Evolutionary conservation across 2,329 filamentous ascomycete species (phyloP).

Genomic region (Xylariaceae sp.): DNA sequence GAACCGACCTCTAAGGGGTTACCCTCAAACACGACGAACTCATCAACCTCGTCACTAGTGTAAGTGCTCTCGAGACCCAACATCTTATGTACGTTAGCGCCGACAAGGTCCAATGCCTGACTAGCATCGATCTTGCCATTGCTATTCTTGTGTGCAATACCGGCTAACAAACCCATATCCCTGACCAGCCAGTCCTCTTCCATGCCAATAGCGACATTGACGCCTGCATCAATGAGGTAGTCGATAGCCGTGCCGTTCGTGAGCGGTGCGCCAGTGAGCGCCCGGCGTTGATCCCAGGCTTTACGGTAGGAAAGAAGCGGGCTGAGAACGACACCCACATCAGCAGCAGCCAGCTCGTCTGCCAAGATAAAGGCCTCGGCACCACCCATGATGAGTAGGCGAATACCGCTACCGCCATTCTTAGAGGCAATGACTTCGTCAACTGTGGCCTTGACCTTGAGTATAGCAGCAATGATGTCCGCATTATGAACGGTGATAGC

Average conservation of each 20-base stretch:
- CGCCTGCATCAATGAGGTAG: slow-evolving; percentile 52
- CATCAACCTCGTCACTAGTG: slow-evolving; percentile 24
- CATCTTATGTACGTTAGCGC: slow-evolving; percentile 52
- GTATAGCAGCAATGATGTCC: slow-evolving; percentile 54
- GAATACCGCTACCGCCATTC: slow-evolving; percentile 32
- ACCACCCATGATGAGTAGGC: slow-evolving; percentile 55
- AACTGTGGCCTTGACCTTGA: slow-evolving; percentile 54
- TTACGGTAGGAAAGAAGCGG: slow-evolving; percentile 52
- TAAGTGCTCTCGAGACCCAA: slow-evolving; percentile 42
- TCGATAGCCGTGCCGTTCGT: slow-evolving; percentile 61
- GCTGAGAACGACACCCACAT: slow-evolving; percentile 55
- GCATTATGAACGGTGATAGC: slow-evolving; percentile 57
- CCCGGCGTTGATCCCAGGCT: slow-evolving; percentile 57
- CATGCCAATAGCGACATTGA: slow-evolving; percentile 52
- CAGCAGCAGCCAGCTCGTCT: slow-evolving; percentile 49
- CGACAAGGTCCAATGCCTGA: slow-evolving; percentile 53
- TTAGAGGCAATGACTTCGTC: slow-evolving; percentile 38
- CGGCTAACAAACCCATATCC: slow-evolving; percentile 55
- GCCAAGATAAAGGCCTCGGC: slow-evolving; percentile 60
- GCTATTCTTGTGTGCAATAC: slow-evolving; percentile 54
- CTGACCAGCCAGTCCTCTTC: slow-evolving; percentile 58
- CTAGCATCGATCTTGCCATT: slow-evolving; percentile 49
- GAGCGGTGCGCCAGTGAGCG: slow-evolving; percentile 58
- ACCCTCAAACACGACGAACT: slow-evolving; percentile 61
- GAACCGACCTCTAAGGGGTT: slow-evolving; percentile 56